Evolutionary conservation across 73 alveolate species (phyloP).

Genomic region (Stentor coeruleus): DNA sequence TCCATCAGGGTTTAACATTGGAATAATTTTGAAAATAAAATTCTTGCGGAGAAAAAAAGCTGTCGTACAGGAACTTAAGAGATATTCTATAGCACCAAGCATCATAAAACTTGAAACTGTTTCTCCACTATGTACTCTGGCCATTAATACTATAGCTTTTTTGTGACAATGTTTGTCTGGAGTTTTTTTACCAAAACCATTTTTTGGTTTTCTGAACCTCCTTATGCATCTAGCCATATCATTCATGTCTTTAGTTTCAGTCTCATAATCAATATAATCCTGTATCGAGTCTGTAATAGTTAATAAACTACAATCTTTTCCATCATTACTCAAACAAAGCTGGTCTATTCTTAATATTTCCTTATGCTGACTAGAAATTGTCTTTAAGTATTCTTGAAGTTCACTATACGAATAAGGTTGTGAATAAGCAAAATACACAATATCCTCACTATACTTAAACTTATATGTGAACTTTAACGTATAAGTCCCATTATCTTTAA

Average conservation of each 20-base stretch:
- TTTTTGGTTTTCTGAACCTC: too few relatives aligned
- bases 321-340: constrained; percentile 76
- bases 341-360: too few relatives aligned
- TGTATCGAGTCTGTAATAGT: constrained; percentile 28
- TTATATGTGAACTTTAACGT: constrained; percentile 84
- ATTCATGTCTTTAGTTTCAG: too few relatives aligned
- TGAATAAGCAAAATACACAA: constrained; percentile 90
- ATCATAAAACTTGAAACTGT: constrained; percentile 62
- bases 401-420: constrained; percentile 94
- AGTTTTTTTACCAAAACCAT: too few relatives aligned
- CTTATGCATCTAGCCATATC: too few relatives aligned
- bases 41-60: constrained; percentile 80
- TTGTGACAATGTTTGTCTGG: too few relatives aligned
- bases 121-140: constrained; percentile 99
- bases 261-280: too few relatives aligned
- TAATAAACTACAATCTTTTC: constrained; percentile 36
- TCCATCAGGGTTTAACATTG: constrained; percentile 99
- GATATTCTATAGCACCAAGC: constrained; percentile 76
- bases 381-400: too few relatives aligned
- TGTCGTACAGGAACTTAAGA: constrained; percentile 73
- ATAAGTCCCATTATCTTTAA: constrained; percentile 74
- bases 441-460: constrained; percentile 87
- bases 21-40: constrained; percentile 82
- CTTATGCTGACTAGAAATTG: too few relatives aligned
- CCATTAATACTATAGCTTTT: constrained; percentile 67